Percentiles rank a stretch among this genome's conserved stretches.
phyloP scores from a whole-genome alignment of 2,329 filamentous ascomycete species.

The Talaromyces sp. region DNA sequence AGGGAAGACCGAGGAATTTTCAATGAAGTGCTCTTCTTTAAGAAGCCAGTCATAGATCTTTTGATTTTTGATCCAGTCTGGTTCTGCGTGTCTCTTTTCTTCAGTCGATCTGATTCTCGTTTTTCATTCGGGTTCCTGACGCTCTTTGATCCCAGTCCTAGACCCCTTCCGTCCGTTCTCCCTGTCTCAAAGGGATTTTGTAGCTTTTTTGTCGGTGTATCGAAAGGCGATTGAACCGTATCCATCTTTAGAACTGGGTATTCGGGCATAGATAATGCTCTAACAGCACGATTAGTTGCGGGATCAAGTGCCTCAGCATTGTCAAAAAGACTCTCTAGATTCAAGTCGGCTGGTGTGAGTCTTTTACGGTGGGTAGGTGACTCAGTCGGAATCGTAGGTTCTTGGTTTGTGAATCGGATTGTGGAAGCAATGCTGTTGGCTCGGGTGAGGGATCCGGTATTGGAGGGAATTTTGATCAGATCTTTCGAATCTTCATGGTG shows the following conservation, averaged over 20 bases:
- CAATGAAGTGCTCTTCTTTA: slow-evolving; percentile 16
- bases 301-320: slow-evolving; percentile 12
- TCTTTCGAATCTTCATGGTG: slow-evolving; percentile 25
- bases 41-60: slow-evolving; percentile 17
- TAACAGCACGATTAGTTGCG: slow-evolving; percentile 3
- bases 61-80: slow-evolving; percentile 11
- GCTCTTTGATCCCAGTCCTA: neutral
- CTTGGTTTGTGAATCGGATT: slow-evolving; percentile 14
- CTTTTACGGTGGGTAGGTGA: slow-evolving; percentile 11
- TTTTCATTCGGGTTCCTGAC: neutral
- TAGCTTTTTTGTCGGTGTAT: slow-evolving; percentile 14
- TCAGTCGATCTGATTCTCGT: neutral
- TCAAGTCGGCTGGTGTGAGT: slow-evolving; percentile 11
- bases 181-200: slow-evolving; percentile 14
- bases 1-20: slow-evolving; percentile 16
- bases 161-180: neutral
- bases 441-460: slow-evolving; percentile 12
- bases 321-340: slow-evolving; percentile 20
- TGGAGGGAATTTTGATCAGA: slow-evolving; percentile 21
- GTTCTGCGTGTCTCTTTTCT: neutral
- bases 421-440: slow-evolving; percentile 18
- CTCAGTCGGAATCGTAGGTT: slow-evolving; percentile 13
- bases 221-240: slow-evolving; percentile 12
- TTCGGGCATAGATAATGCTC: slow-evolving; percentile 12
- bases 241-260: slow-evolving; percentile 25